phyloP scores from a whole-genome alignment of 2,329 filamentous ascomycete species.

The Tolypocladium ophioglossoides region DNA sequence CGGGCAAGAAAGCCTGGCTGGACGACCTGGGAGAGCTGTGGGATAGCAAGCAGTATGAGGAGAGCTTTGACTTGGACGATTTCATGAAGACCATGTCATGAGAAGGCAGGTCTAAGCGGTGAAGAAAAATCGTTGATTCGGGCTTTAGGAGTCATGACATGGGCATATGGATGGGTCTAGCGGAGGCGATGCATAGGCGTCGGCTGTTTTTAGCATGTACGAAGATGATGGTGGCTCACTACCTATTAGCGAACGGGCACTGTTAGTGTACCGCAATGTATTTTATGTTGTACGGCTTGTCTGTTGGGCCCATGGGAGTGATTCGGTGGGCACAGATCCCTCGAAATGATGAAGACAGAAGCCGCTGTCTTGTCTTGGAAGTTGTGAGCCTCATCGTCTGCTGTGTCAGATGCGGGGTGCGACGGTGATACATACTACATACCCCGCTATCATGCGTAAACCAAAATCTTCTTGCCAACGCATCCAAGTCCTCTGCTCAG shows the following conservation, averaged over 20 bases:
- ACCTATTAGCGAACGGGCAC: not conserved
- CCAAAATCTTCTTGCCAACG: not conserved
- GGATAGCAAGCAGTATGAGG: constrained; percentile 96
- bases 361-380: too few species aligned
- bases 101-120: not conserved
- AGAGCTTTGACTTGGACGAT: constrained; percentile 91
- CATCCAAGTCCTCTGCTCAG: not conserved
- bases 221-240: not conserved
- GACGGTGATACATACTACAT: too few species aligned
- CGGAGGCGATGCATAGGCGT: not conserved
- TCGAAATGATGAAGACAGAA: too few species aligned
- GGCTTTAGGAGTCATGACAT: not conserved
- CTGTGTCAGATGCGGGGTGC: not conserved
- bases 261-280: not conserved
- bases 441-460: too few species aligned
- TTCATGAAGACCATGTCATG: constrained; percentile 89
- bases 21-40: constrained; percentile 93
- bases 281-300: not conserved
- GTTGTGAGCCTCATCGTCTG: not conserved
- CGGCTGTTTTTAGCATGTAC: not conserved
- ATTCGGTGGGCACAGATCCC: too few species aligned
- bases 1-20: constrained; percentile 91
- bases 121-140: not conserved
- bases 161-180: not conserved
- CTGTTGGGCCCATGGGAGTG: too few species aligned